Evolutionary conservation across 139 green algal genomes (phyloP).

Genomic region (Yamagishiella unicocca): DNA sequence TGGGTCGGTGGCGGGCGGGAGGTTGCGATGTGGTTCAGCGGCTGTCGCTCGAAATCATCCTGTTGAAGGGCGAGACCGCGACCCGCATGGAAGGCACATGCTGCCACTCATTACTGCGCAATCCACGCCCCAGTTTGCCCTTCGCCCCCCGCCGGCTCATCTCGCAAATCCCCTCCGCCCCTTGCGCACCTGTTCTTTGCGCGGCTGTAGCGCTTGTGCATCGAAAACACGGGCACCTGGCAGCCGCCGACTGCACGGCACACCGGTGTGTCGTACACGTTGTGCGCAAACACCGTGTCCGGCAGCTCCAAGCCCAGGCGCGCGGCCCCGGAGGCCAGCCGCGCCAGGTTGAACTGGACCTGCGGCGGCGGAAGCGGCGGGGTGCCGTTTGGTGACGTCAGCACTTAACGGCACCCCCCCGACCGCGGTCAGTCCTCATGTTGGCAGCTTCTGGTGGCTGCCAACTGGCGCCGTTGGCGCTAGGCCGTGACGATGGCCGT

Average conservation of each 20-base stretch:
- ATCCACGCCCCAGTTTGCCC: too few species aligned
- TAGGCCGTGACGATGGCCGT: too few species aligned
- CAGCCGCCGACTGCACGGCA: not conserved
- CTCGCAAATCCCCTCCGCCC: too few species aligned
- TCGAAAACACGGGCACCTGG: constrained; percentile 5
- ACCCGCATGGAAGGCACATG: not conserved
- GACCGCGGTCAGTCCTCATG: too few species aligned
- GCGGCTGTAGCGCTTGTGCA: constrained; percentile 22
- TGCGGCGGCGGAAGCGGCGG: too few species aligned
- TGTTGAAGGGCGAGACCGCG: not conserved
- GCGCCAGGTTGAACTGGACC: not conserved
- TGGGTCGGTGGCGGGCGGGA: not conserved
- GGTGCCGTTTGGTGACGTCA: too few species aligned
- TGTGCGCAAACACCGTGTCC: not conserved
- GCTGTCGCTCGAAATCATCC: not conserved
- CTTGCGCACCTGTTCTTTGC: not conserved
- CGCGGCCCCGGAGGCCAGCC: not conserved
- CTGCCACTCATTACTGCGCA: too few species aligned
- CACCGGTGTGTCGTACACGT: not conserved
- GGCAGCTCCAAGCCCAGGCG: not conserved
- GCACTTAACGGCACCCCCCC: too few species aligned
- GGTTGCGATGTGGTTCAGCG: too few species aligned
- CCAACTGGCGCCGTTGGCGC: too few species aligned
- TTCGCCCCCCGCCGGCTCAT: too few species aligned
- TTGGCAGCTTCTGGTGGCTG: too few species aligned